Evolutionary conservation across 768 basidiomycete genomes (phyloP).

Genomic region (Hemileccinum rubropunctum): DNA sequence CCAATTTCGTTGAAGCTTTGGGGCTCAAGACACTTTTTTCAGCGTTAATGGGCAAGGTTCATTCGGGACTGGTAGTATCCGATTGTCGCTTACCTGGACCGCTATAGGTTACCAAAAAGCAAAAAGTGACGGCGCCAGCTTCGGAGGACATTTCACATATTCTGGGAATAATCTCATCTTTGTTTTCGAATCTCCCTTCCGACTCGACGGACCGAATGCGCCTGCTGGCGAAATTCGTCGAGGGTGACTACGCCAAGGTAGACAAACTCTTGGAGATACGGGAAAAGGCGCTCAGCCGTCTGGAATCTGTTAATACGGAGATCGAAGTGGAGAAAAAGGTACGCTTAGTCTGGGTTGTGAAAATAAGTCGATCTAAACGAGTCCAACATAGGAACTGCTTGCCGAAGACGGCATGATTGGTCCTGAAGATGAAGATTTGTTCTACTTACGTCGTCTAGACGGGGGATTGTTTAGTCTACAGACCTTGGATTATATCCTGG

Average conservation of each 20-base stretch:
- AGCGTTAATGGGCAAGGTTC: conserved; percentile 91
- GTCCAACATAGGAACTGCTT: conserved; percentile 43
- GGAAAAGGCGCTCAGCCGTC: conserved; percentile 60
- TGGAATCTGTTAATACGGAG: conserved; percentile 61
- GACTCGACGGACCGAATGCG: conserved; percentile 80
- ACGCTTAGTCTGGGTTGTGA: conserved; percentile 9
- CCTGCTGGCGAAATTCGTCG: conserved; percentile 90
- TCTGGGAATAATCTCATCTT: conserved; percentile 82
- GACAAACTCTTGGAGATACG: conserved; percentile 90
- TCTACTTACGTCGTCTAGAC: conserved; percentile 86
- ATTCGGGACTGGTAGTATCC: conserved; percentile 7
- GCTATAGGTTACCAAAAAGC: conserved; percentile 57
- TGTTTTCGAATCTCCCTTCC: conserved; percentile 83
- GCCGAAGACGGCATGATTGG: conserved; percentile 56
- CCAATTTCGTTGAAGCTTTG: conserved; percentile 80
- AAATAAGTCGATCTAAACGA: background rate
- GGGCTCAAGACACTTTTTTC: conserved; percentile 91
- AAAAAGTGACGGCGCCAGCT: conserved; percentile 51
- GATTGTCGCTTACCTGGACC: conserved; percentile 8
- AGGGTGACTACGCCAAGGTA: conserved; percentile 88
- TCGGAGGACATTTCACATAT: conserved; percentile 87
- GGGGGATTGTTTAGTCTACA: conserved; percentile 87
- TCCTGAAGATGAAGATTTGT: conserved; percentile 65
- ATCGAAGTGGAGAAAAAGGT: conserved; percentile 72
- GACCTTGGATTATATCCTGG: conserved; percentile 89